Percentiles rank a stretch among this genome's conserved stretches.
These are phyloP conservation scores for Neonectria neomacrospora DNA, from an alignment of 2,329 filamentous ascomycete species.

Conservation along the genomic window DNA sequence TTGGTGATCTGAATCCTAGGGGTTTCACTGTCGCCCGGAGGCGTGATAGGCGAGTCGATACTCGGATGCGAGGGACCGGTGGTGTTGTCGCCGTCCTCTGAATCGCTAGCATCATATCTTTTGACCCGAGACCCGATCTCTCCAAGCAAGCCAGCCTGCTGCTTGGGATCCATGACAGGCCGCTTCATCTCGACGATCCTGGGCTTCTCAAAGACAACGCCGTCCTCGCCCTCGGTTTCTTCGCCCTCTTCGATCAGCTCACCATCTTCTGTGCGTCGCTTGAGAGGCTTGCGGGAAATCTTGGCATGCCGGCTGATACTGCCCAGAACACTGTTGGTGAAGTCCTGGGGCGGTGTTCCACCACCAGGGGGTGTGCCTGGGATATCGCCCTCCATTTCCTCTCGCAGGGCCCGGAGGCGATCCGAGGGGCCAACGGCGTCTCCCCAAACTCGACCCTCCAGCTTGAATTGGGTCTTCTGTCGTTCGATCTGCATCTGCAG, in stretches of 20 bases:
- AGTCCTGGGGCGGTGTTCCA: conserved; percentile 67
- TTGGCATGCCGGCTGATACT: conserved; percentile 72
- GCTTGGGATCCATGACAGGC: conserved; percentile 73
- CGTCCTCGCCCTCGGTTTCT: conserved; percentile 60
- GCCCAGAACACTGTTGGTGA: conserved; percentile 79
- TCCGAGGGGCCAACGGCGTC: conserved; percentile 88
- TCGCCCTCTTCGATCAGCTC: conserved; percentile 63
- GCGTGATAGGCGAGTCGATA: conserved; percentile 76
- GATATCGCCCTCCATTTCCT: conserved; percentile 84
- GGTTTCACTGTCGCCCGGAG: conserved; percentile 68
- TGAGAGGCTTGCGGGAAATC: conserved; percentile 66
- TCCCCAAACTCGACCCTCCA: conserved; percentile 92
- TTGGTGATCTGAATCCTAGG: conserved; percentile 70
- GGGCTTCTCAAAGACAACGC: conserved; percentile 77
- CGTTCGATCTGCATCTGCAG: conserved; percentile 95
- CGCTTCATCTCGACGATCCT: conserved; percentile 82
- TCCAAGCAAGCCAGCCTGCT: conserved; percentile 71
- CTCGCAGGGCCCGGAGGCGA: conserved; percentile 87
- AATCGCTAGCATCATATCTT: conserved; percentile 77
- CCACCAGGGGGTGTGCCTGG: conserved; percentile 60
- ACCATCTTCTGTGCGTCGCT: conserved; percentile 49
- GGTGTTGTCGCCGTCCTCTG: conserved; percentile 74
- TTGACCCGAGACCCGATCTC: conserved; percentile 83
- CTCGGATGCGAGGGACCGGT: conserved; percentile 81
- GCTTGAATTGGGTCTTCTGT: conserved; percentile 97